Evolutionary conservation across 2,329 filamentous ascomycete genomes (phyloP), one percentile per base, ranked within the genome.

Genomic region (Aurifilum marmelostoma): DNA sequence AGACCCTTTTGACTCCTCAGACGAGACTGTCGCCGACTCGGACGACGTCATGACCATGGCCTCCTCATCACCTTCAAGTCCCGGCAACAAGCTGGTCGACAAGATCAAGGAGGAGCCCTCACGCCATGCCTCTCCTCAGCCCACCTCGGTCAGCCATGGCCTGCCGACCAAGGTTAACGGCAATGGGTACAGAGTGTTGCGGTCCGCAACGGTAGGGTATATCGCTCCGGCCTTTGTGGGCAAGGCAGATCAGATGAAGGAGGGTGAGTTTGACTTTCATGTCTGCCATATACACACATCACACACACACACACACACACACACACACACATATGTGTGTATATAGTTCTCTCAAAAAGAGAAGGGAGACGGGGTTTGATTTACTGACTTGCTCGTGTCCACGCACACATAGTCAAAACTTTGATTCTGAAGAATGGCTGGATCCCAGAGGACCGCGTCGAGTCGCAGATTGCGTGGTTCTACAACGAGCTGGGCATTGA

Each of bases 401-500:
- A 8, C 16, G n/a, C n/a, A n/a, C n/a, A 9, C 16, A 32, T 72
- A 93, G 94, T 97, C 78, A 94, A 93, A 88, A 89, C 91, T 73
- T 84, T 91, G 77, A 89, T 97, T 74, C 86, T 89, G 76, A 87
- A 90, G 73, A 92, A 91, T 77, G 92, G 91, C 70, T 97, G 97
- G 87, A 92, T 99, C 71, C 96, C 96, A 1, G 86, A 88, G 68
- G 85, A 91, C 65, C 92, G 97, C 73, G 87, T 97, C 72, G 92
- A 97, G 72, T 87, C 89, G 34, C 94, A 99, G 82, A 92, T 94
- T 65, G 87, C 89, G 70, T 99, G 96, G 95, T 99, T 99, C 85
- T 99, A 99, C 84, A 92, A 96, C 79, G 92, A 97, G 80, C 89
- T 99, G 32, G 96, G 96, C 75, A 99, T 99, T 75, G 96, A 99